Evolutionary conservation across 768 basidiomycete genomes (phyloP).

Genomic region (Termitomyces titanicus): DNA sequence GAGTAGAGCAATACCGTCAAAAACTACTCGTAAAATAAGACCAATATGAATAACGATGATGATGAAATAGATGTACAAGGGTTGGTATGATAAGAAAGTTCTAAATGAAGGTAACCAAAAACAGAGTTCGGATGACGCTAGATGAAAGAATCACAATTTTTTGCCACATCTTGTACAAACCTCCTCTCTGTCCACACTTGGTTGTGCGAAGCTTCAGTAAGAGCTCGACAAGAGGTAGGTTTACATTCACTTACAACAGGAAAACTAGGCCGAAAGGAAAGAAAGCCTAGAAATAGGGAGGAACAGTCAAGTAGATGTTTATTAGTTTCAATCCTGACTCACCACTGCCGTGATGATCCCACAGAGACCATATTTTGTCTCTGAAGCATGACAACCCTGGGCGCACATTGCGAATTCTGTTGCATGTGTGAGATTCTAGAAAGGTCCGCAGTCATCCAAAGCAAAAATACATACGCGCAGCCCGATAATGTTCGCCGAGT

Average conservation of each 20-base stretch:
- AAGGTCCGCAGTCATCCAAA: not conserved
- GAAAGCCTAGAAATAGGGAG: conserved; percentile 1
- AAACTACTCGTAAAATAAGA: not conserved
- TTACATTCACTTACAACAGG: conserved; percentile 8
- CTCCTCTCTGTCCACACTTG: conserved; percentile 9
- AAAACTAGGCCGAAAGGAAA: conserved; percentile 17
- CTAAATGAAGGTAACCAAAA: not conserved
- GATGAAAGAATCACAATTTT: not conserved
- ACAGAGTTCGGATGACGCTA: not conserved
- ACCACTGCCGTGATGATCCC: conserved; percentile 17
- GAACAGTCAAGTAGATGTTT: not conserved
- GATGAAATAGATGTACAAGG: too few relatives aligned
- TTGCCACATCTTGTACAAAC: conserved; percentile 13
- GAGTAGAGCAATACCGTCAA: not conserved
- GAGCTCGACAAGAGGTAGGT: not conserved
- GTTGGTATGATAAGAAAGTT: not conserved
- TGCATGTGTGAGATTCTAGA: not conserved
- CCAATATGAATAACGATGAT: not conserved
- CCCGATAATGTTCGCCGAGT: conserved; percentile 14
- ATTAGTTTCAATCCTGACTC: not conserved
- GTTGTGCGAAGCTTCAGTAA: not conserved
- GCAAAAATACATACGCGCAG: conserved; percentile 7
- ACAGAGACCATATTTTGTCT: conserved; percentile 13
- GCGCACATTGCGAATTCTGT: conserved; percentile 16
- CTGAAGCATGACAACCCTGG: conserved; percentile 7